Evolutionary conservation across 177 flowering plant genomes (phyloP), one percentile per base, ranked within the genome.

Genomic region (Telopea speciosissima): DNA sequence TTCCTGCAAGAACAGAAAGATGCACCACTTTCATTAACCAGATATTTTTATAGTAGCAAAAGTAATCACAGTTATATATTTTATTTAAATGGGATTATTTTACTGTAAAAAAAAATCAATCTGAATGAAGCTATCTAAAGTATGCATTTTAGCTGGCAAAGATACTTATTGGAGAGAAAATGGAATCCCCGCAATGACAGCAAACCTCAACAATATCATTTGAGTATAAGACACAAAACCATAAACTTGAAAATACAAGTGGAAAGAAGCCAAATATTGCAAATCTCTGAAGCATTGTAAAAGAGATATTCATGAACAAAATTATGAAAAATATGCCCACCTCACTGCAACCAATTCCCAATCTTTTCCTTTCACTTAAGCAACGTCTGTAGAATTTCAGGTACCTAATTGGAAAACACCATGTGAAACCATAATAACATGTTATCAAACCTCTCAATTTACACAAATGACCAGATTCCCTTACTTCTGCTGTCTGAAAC

Each of bases 331-430:
- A 65, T 31, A 73, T 28, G n/a, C 75, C 56, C 40, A 92, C 99
- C 99, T 95, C 96, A 79, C 99, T 95, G 84, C 97, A 91, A 72
- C 99, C 99, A 67, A 91, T 81, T 54, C 99, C 97, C 77, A 85
- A 60, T 77, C 84, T 95, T 85, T 89, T 95, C 61, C 97, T 81
- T 14, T 95, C 97, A 80, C 59, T 86, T n/a, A 95, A 76, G 83
- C 97, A 92, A 22, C 92, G 87, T 72, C 90, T 91, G 62, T 83
- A 87, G 78, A 66, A 95, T 81, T 92, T 95, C 79, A 81, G 73
- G 82, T 95, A 95, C 97, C 99, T 95, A 70, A 69, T 77, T 68
- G 63, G 40, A n/a, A 62, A 22, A 25, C 71, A 65, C 25, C 13
- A 59, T 44, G 56, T 75, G 60, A 80, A 63, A 28, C 36, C 67